phyloP scores from a whole-genome alignment of 1,284 basidiomycete genomes.

The Bjerkandera adusta region DNA sequence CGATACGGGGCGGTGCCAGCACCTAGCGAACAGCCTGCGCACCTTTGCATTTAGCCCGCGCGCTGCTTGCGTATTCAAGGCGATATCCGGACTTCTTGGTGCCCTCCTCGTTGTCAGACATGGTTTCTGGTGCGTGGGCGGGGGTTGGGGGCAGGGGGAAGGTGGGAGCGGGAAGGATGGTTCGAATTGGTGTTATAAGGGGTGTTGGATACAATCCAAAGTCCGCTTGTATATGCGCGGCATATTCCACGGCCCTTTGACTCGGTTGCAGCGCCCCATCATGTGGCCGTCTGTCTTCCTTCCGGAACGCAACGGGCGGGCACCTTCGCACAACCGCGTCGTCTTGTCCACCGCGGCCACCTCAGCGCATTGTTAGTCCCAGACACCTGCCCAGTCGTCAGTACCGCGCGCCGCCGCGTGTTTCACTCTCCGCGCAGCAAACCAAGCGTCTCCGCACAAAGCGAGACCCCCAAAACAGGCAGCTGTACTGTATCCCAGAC shows the following conservation, averaged over 20 bases:
- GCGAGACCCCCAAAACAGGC: too few relatives aligned
- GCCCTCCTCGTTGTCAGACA: conserved; percentile 55
- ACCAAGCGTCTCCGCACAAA: too few relatives aligned
- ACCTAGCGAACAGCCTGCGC: conserved; percentile 25
- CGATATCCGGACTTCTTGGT: conserved; percentile 65
- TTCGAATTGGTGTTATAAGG: conserved; percentile 18
- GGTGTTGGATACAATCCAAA: conserved; percentile 30
- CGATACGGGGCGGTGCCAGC: conserved; percentile 12
- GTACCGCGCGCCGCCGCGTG: too few relatives aligned
- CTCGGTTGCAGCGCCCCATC: conserved; percentile 5
- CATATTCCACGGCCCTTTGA: conserved; percentile 1
- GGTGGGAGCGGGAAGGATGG: conserved; percentile 20
- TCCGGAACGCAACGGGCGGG: background rate
- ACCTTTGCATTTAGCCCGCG: conserved; percentile 85
- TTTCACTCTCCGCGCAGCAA: too few relatives aligned
- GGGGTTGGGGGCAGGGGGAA: conserved; percentile 23
- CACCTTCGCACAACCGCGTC: background rate
- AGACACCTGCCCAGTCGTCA: too few relatives aligned
- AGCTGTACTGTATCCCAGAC: too few relatives aligned
- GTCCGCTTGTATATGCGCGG: conserved; percentile 31
- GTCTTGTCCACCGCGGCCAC: background rate
- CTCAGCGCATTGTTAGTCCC: too few relatives aligned
- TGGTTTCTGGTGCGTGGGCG: conserved; percentile 27
- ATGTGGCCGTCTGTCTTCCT: background rate
- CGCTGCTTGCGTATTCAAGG: conserved; percentile 69